Evolutionary conservation across 2,329 filamentous ascomycete genomes (phyloP).

Genomic region (Microascus cirrosus): DNA sequence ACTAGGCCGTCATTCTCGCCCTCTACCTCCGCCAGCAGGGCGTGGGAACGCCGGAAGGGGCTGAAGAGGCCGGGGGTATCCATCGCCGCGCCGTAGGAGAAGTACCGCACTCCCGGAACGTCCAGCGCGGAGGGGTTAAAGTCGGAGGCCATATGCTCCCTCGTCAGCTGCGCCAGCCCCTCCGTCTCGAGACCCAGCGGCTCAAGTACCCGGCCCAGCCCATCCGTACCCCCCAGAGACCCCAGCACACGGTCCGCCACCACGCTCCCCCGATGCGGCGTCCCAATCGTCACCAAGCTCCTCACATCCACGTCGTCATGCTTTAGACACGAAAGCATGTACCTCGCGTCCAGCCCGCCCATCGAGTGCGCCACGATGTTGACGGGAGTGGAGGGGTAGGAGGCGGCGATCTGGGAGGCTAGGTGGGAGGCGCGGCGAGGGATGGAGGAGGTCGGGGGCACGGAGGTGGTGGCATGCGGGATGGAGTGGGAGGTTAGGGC

Average conservation of each 20-base stretch:
- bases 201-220: constrained; percentile 40
- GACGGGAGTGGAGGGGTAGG: constrained; percentile 40
- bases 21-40: constrained; percentile 36
- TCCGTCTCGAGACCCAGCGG: constrained; percentile 42
- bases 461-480: constrained; percentile 47
- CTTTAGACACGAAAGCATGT: constrained; percentile 48
- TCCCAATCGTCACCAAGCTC: constrained; percentile 42
- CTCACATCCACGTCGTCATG: constrained; percentile 34
- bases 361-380: constrained; percentile 66
- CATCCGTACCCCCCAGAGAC: constrained; percentile 26
- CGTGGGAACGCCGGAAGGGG: constrained; percentile 44
- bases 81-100: constrained; percentile 48
- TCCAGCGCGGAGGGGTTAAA: constrained; percentile 51
- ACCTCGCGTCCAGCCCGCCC: constrained; percentile 54
- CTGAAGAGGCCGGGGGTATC: constrained; percentile 49
- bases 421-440: constrained; percentile 47
- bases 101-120: constrained; percentile 41
- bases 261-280: constrained; percentile 42
- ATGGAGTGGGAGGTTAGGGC: constrained; percentile 41
- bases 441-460: constrained; percentile 51
- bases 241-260: constrained; percentile 44
- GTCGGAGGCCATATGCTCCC: constrained; percentile 41
- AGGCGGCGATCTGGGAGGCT: constrained; percentile 36
- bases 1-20: constrained; percentile 58
- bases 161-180: constrained; percentile 51